Evolutionary conservation across 2,329 filamentous ascomycete species (phyloP).

Genomic region (Neofusicoccum kwambonambiense): DNA sequence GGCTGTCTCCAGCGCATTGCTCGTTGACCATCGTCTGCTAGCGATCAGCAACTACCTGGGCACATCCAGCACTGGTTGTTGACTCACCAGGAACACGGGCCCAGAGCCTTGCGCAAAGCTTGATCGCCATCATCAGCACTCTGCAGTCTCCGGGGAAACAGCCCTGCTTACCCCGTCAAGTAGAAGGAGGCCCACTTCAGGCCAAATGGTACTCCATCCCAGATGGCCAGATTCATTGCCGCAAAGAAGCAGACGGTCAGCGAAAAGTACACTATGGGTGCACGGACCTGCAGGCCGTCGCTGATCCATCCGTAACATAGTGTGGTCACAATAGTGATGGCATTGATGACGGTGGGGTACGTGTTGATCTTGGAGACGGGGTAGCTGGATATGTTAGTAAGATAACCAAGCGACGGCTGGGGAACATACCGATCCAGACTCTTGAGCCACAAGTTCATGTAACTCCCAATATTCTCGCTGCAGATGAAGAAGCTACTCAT

Average conservation of each 20-base stretch:
- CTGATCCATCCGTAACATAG: conserved; percentile 1
- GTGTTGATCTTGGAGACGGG: conserved; percentile 47
- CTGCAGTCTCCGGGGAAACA: not conserved
- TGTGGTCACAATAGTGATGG: conserved; percentile 55
- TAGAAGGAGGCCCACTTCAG: conserved; percentile 11
- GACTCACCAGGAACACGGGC: not conserved
- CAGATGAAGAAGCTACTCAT: not conserved
- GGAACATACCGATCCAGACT: not conserved
- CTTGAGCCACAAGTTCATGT: conserved; percentile 14
- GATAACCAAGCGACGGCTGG: not conserved
- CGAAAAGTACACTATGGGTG: conserved; percentile 9
- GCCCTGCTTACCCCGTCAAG: not conserved
- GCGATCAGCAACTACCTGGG: not conserved
- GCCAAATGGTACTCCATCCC: conserved; percentile 4
- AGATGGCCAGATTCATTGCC: not conserved
- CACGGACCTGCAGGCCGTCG: not conserved
- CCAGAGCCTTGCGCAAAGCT: conserved; percentile 8
- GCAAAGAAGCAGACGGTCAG: conserved; percentile 10
- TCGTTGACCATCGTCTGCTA: conserved; percentile 5
- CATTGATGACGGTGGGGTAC: conserved; percentile 58
- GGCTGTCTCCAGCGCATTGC: not conserved
- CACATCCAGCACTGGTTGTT: too few species aligned
- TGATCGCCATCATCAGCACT: not conserved
- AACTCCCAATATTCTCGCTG: conserved; percentile 6
- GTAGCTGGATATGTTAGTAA: conserved; percentile 32